phyloP scores from a whole-genome alignment of 371 early-diverging fungal genomes.

The Lichtheimia hyalospora region DNA sequence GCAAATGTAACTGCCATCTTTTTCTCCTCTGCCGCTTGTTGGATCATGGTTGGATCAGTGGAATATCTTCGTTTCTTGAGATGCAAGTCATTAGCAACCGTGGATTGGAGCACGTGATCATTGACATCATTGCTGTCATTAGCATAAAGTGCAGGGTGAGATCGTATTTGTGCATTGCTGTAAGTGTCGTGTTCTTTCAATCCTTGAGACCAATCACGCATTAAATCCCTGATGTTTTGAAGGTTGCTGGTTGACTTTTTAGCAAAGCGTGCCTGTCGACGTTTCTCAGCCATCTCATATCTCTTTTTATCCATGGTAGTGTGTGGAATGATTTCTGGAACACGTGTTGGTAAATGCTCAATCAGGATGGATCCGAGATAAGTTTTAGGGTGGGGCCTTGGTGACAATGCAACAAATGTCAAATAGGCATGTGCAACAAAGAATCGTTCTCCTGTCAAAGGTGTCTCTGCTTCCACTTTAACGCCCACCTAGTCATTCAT shows the following conservation, averaged over 20 bases:
- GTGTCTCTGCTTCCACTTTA: constrained; percentile 69
- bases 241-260: constrained; percentile 14
- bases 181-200: constrained; percentile 19
- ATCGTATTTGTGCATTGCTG: constrained; percentile 30
- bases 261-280: constrained; percentile 43
- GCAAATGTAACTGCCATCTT: constrained; percentile 60
- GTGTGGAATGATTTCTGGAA: constrained; percentile 49
- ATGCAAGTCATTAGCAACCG: constrained; percentile 3
- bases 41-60: constrained; percentile 33
- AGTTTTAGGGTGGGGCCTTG: constrained; percentile 31
- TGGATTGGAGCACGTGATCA: background rate
- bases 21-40: constrained; percentile 9
- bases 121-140: constrained; percentile 6
- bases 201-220: constrained; percentile 47
- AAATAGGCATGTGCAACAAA: constrained; percentile 75
- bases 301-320: constrained; percentile 47
- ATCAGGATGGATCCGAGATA: constrained; percentile 34
- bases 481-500: constrained; percentile 50
- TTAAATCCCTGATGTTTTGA: constrained; percentile 25
- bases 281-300: constrained; percentile 60
- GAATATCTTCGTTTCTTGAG: constrained; percentile 32
- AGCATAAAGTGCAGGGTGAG: constrained; percentile 36
- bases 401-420: constrained; percentile 71
- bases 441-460: constrained; percentile 55
- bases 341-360: constrained; percentile 35